Evolutionary conservation across 2,329 filamentous ascomycete species (phyloP).

Genomic region (Sclerotinia borealis): DNA sequence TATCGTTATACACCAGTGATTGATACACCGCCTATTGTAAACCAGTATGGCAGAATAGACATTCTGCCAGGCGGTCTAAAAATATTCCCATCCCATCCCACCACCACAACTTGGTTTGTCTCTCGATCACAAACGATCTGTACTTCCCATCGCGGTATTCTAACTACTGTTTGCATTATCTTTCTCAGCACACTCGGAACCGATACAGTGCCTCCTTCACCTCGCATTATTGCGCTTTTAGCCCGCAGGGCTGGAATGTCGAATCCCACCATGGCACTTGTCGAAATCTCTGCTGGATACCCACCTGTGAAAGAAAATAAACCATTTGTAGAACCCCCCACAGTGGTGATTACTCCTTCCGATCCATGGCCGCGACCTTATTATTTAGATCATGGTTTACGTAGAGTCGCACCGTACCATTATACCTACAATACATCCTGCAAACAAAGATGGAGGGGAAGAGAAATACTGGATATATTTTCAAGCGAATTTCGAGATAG

Average conservation of each 20-base stretch:
- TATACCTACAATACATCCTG: constrained; percentile 93
- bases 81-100: background rate
- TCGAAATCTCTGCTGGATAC: constrained; percentile 24
- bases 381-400: constrained; percentile 74
- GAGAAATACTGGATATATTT: constrained; percentile 80
- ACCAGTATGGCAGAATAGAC: background rate
- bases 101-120: background rate
- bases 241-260: constrained; percentile 40
- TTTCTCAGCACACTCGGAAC: background rate
- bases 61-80: background rate
- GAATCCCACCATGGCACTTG: constrained; percentile 40
- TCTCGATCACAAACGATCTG: background rate
- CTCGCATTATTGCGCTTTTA: constrained; percentile 45
- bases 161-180: background rate
- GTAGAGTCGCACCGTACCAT: constrained; percentile 79
- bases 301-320: constrained; percentile 33
- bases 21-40: background rate
- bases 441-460: constrained; percentile 87
- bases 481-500: constrained; percentile 87
- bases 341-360: constrained; percentile 46
- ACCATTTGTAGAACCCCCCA: constrained; percentile 39
- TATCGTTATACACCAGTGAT: no score
- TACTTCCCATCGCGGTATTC: background rate
- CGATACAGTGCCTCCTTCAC: constrained; percentile 42
- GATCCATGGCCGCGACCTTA: constrained; percentile 63